Percentiles rank a stretch among this genome's conserved stretches.
These are phyloP conservation scores for Cladosporium sp. DNA, from an alignment of 2,329 filamentous ascomycete genomes.

Conservation along the genomic window DNA sequence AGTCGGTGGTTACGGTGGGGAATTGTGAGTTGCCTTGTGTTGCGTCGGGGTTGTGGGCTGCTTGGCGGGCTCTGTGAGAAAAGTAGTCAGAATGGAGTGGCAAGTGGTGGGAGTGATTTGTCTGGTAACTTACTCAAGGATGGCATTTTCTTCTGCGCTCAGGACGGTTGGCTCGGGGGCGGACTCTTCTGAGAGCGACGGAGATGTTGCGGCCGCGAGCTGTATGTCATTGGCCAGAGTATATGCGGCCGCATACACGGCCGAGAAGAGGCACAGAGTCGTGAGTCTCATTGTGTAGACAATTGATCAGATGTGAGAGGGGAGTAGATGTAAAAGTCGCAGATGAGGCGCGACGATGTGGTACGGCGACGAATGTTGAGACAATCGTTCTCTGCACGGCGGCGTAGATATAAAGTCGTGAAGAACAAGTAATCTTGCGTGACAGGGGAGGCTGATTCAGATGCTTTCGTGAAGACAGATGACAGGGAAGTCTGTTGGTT, in stretches of 20 bases:
- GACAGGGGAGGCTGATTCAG: neutral
- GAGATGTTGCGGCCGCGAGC: neutral
- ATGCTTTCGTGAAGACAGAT: neutral
- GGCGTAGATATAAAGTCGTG: neutral
- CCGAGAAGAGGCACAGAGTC: conserved; percentile 4
- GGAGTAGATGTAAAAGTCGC: neutral
- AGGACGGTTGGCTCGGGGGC: conserved; percentile 5
- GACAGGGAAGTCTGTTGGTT: neutral
- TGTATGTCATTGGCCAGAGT: conserved; percentile 2
- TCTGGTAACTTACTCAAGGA: conserved; percentile 3
- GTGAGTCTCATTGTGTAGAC: conserved; percentile 6
- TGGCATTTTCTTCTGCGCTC: neutral
- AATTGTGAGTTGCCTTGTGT: conserved; percentile 16
- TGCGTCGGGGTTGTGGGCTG: conserved; percentile 13
- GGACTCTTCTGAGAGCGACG: neutral
- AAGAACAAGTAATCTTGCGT: neutral
- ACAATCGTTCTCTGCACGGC: too few relatives aligned
- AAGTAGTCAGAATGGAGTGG: neutral
- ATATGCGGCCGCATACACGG: conserved; percentile 8
- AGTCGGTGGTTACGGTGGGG: conserved; percentile 24
- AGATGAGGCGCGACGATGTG: neutral
- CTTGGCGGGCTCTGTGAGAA: conserved; percentile 21
- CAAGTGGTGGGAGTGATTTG: neutral
- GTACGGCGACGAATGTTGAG: neutral
- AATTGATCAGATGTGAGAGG: neutral